phyloP scores from a whole-genome alignment of 2,329 filamentous ascomycete genomes.

The Penicillium sp. region DNA sequence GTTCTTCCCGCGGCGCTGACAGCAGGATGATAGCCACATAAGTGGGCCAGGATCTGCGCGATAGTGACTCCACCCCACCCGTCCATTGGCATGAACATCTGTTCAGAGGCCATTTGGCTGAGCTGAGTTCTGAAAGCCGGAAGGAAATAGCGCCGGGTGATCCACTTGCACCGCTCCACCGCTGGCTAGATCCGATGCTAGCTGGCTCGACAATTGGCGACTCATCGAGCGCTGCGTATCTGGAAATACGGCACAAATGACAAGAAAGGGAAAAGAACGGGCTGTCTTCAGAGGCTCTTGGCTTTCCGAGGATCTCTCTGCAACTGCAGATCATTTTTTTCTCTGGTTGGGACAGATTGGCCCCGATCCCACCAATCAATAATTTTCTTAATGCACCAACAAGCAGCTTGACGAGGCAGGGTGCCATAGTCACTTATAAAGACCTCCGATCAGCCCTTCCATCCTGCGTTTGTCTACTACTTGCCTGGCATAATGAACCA shows the following conservation, averaged over 20 bases:
- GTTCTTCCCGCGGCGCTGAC: conserved; percentile 1
- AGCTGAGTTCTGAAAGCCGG: background rate
- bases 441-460: background rate
- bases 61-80: background rate
- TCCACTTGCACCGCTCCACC: background rate
- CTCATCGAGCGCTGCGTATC: background rate
- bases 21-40: background rate
- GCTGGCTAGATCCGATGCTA: background rate
- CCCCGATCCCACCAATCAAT: background rate
- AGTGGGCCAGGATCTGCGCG: conserved; percentile 8
- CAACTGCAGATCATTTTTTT: conserved; percentile 4
- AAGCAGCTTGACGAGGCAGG: background rate
- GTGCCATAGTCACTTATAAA: background rate
- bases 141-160: background rate
- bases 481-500: background rate
- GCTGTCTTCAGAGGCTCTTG: background rate
- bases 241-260: background rate
- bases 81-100: background rate
- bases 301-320: background rate
- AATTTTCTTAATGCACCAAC: background rate
- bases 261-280: background rate
- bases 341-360: background rate
- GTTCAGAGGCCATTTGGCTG: background rate
- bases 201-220: background rate
- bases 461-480: background rate